Evolutionary conservation across 1,284 basidiomycete species (phyloP), one percentile per base, ranked within the genome.

Genomic region (Leccinum glutinopallens): DNA sequence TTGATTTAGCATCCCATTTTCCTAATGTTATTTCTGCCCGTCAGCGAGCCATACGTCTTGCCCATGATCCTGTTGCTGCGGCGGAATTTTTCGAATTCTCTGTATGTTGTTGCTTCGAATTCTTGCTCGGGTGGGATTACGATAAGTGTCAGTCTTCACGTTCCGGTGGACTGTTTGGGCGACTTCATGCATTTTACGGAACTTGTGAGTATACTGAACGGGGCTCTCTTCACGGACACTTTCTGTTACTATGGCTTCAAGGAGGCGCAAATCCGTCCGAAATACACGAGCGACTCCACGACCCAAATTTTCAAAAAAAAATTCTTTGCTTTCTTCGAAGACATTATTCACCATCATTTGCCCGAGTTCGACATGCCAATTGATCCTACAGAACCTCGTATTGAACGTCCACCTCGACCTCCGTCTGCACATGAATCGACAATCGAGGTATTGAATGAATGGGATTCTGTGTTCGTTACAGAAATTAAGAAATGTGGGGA

Each of bases 401-500:
- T 70, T 12, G 62, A 59, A 15, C n/a, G n/a, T 13, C n/a, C 19
- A 5, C 33, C 55, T 10, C 6, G 13, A 19, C 56, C 56, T 6
- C 56, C 55, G 15, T 41, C 39, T 4, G 15, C 7, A 39, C 13
- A 39, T 39, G 39, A 39, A 39, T 39, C 37, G 15, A 39, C 37
- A 37, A 12, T 37, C 35, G 35, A 37, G 35, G 12, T 39, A 15
- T 39, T 39, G 15, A 39, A 39, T 39, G 39, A 56, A 17, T 57
- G 56, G 56, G 13, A 57, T 6, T 57, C 56, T 7, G 5, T 57
- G 3, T 57, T 57, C 37, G 2, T 37, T 5, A 39, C 58, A 0
- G 43, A 69, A 4, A n/a, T 68, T 0, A 69, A 61, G 22, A 63
- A 62, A 9, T 70, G 66, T 53, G 66, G 68, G 4, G 68, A 70